These are phyloP conservation scores for Clavaria fumosa DNA, from an alignment of 768 basidiomycete genomes.

Conservation along the genomic window DNA sequence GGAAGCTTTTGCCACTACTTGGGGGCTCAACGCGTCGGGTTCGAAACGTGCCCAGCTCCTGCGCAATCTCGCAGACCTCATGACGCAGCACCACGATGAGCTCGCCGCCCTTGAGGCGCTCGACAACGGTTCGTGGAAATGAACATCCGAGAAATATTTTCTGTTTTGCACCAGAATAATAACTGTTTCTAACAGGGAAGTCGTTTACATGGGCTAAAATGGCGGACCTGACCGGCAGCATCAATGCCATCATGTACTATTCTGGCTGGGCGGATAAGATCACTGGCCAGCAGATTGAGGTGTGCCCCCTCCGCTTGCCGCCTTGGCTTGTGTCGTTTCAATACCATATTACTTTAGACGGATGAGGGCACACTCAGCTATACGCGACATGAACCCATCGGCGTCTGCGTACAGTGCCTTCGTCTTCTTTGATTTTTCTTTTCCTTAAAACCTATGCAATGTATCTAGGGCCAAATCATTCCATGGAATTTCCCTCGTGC, in stretches of 20 bases:
- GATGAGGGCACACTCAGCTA: conserved; percentile 36
- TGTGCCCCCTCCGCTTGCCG: conserved; percentile 1
- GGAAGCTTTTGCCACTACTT: conserved; percentile 39
- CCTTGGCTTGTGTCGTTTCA: too few relatives aligned
- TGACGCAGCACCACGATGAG: conserved; percentile 39
- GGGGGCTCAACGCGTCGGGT: conserved; percentile 43
- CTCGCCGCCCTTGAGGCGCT: conserved; percentile 53
- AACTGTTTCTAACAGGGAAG: conserved; percentile 28
- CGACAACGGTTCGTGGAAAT: conserved; percentile 35
- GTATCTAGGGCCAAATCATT: conserved; percentile 22
- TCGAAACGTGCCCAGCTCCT: conserved; percentile 33
- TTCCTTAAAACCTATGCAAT: neutral
- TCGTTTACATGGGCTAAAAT: conserved; percentile 32
- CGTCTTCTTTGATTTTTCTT: neutral
- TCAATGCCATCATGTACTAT: conserved; percentile 32
- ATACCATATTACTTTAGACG: conserved; percentile 18
- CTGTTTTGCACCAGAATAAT: too few relatives aligned
- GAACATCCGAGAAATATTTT: neutral
- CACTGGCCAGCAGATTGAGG: conserved; percentile 24
- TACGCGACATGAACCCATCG: conserved; percentile 47
- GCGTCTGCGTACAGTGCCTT: conserved; percentile 22
- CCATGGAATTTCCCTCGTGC: conserved; percentile 52
- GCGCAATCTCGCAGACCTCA: conserved; percentile 37
- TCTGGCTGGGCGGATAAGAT: conserved; percentile 45
- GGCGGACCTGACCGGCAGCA: conserved; percentile 28